Evolutionary conservation across 2,329 filamentous ascomycete species (phyloP).

Genomic region (Clarireedia hainanense): DNA sequence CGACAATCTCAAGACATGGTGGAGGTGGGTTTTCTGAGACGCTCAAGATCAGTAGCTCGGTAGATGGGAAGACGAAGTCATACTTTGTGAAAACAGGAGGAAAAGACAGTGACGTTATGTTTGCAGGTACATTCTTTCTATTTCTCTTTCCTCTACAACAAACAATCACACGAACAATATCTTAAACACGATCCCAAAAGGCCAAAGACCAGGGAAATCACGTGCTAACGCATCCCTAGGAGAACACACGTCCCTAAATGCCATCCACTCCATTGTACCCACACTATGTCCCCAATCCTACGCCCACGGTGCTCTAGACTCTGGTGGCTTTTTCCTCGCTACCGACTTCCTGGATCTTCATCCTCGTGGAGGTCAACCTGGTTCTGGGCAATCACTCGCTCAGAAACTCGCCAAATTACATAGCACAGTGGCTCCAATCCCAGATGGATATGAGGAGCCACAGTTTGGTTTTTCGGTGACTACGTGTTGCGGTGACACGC

Average conservation of each 20-base stretch:
- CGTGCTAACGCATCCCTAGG: conserved; percentile 38
- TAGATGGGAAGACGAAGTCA: conserved; percentile 19
- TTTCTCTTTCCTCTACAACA: background rate
- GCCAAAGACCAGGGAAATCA: background rate
- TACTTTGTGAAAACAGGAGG: conserved; percentile 69
- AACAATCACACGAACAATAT: too few relatives aligned
- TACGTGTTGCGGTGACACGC: conserved; percentile 81
- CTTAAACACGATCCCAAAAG: too few relatives aligned
- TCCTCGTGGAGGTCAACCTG: conserved; percentile 21
- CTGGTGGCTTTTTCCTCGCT: conserved; percentile 44
- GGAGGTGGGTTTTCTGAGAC: conserved; percentile 63
- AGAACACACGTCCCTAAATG: conserved; percentile 77
- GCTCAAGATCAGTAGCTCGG: conserved; percentile 45
- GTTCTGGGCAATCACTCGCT: conserved; percentile 49
- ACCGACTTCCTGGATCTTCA: conserved; percentile 74
- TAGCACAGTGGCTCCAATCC: conserved; percentile 61
- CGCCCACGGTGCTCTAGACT: conserved; percentile 56
- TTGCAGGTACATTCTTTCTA: conserved; percentile 42
- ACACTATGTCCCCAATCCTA: conserved; percentile 68
- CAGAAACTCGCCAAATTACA: conserved; percentile 74
- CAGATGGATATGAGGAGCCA: conserved; percentile 47
- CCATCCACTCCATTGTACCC: conserved; percentile 65
- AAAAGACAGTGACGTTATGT: conserved; percentile 60
- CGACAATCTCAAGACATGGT: conserved; percentile 52
- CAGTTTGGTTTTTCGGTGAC: conserved; percentile 78